Evolutionary conservation across 176 grass and related monocot genomes (phyloP).

Genomic region (Carex pumila): DNA sequence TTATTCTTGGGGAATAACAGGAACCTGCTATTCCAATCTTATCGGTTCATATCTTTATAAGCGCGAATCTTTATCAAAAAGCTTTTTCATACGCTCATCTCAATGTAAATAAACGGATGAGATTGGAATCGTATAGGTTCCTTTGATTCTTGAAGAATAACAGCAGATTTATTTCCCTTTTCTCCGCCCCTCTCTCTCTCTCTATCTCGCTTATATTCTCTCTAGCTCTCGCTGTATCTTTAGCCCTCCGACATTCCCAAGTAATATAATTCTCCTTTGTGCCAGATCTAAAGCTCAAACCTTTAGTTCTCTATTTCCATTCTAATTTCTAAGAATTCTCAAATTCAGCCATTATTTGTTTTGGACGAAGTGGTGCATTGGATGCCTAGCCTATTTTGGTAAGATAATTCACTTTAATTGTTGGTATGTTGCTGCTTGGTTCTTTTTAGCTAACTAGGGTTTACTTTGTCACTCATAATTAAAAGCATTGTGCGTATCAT

Average conservation of each 20-base stretch:
- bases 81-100: too few relatives aligned
- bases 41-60: too few relatives aligned
- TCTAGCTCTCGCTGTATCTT: neutral
- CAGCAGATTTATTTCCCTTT: neutral
- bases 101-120: too few relatives aligned
- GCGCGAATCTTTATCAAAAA: too few relatives aligned
- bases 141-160: too few relatives aligned
- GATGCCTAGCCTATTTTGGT: neutral
- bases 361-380: neutral
- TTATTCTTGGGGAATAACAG: too few relatives aligned
- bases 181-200: neutral
- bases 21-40: too few relatives aligned
- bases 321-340: neutral
- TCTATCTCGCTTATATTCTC: neutral
- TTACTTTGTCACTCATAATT: neutral
- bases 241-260: neutral
- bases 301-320: neutral
- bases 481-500: neutral
- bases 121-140: too few relatives aligned
- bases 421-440: neutral
- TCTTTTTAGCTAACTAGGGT: neutral
- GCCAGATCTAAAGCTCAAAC: neutral
- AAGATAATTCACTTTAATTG: neutral
- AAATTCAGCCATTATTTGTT: neutral
- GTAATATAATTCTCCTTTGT: neutral